These are phyloP conservation scores for Melanomma pulvis-pyrius DNA, from an alignment of 495 filamentous ascomycete genomes.

Conservation along the genomic window DNA sequence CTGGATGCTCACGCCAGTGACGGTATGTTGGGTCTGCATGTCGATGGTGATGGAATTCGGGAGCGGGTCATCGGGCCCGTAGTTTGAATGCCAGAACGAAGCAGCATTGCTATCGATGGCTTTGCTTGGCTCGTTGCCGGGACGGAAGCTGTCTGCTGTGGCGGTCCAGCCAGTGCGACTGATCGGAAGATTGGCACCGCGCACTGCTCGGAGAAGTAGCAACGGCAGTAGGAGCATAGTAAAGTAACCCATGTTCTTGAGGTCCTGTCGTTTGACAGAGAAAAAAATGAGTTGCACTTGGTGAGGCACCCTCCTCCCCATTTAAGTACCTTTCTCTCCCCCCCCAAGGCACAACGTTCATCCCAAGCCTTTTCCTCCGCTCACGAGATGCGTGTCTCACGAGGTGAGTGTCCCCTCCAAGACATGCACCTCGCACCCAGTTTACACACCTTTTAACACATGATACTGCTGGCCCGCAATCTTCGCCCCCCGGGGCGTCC, in stretches of 20 bases:
- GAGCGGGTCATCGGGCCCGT: constrained; percentile 36
- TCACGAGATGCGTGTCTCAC: no score
- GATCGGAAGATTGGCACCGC: constrained; percentile 27
- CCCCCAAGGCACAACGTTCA: no score
- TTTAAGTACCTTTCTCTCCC: no score
- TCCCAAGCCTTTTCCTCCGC: no score
- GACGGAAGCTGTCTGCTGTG: constrained; percentile 40
- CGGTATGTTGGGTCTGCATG: constrained; percentile 44
- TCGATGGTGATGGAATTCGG: constrained; percentile 44
- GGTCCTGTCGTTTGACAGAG: no score
- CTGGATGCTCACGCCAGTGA: constrained; percentile 33
- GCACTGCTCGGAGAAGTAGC: not conserved
- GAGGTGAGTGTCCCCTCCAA: no score
- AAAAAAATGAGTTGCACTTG: no score
- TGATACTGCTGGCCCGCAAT: not conserved
- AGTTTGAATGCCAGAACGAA: constrained; percentile 43
- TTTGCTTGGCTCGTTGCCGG: constrained; percentile 34
- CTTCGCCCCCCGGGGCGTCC: not conserved
- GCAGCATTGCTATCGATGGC: constrained; percentile 39
- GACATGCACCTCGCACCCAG: no score
- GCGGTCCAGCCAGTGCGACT: constrained; percentile 39
- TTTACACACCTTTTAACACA: no score
- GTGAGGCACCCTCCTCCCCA: no score
- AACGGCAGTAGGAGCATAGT: not conserved
- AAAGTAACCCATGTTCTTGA: not conserved